Evolutionary conservation across 345 rosid species (phyloP), one percentile per base, ranked within the genome.

Genomic region (Eucalyptus lansdowneana): DNA sequence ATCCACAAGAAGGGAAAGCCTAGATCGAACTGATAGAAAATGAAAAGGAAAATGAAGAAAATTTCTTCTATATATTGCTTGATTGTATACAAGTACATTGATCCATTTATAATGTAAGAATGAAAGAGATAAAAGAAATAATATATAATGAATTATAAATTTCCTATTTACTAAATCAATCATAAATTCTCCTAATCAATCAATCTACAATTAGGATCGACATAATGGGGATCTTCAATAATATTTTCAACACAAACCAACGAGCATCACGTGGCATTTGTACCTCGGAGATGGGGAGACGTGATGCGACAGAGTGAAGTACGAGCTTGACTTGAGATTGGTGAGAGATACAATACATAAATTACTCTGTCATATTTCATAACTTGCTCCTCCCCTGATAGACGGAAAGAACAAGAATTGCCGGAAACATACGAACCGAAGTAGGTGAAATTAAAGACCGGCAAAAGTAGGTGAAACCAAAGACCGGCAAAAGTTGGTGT

Each of bases 191-290:
- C 10, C 10, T 3, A 53, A 21, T 53, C 25, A 21, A 4, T 53
- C 25, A 21, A 0, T 21, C 2, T 2, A 9, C 11, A 53, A 19
- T 53, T 53, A 53, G 11, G 25, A 53, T 53, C 58, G 0, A 19
- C 25, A 8, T 53, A 4, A 53, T 19, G 1, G 4, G 24, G 25
- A 53, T 53, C 25, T 19, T 53, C 1, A 2, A 53, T 53, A 19
- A 53, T 19, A 53, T 53, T 53, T 8, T 4, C 11, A 21, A 53
- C 58, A 24, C 6, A 2, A 62, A 62, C 34, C 17, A 14, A 29
- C 34, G 34, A 29, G 16, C n/a, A 11, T 29, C 69, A 29, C 69
- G 7, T 17, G 1, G 15, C 69, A 62, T 13, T 62, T 62, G 16
- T 6, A 62, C 69, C 34, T 27, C 34, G 8, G 9, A 29, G 69